Percentiles rank a stretch among this genome's conserved stretches.
Evolutionary conservation across 163 green algal species (phyloP).

Genomic region (Scenedesmus sp.): DNA sequence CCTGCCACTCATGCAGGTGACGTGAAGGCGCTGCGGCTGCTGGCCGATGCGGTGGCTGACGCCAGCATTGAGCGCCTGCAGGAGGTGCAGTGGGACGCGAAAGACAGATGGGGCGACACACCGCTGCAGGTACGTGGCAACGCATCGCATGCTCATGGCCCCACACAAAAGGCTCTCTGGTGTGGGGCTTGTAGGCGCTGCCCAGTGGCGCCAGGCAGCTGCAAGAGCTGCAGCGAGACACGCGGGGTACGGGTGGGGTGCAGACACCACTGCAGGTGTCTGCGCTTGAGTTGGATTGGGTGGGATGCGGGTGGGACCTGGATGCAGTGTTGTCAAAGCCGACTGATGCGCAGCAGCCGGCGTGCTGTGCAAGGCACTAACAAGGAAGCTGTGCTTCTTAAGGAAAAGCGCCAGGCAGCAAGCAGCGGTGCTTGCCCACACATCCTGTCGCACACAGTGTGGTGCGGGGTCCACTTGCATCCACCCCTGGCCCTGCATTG

Average conservation of each 20-base stretch:
- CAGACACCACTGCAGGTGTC: not conserved
- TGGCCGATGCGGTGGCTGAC: slow-evolving; percentile 36
- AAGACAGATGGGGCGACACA: slow-evolving; percentile 47
- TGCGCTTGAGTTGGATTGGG: too few species aligned
- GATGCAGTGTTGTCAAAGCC: too few species aligned
- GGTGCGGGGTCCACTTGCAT: not conserved
- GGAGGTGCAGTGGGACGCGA: slow-evolving; percentile 39
- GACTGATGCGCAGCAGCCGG: too few species aligned
- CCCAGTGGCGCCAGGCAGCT: not conserved
- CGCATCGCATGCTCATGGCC: too few species aligned
- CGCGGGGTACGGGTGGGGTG: not conserved
- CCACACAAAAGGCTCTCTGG: not conserved
- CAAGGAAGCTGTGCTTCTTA: too few species aligned
- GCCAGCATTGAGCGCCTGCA: slow-evolving; percentile 33
- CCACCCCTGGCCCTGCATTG: not conserved
- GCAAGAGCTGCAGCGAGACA: not conserved
- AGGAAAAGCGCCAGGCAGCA: too few species aligned
- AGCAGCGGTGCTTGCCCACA: too few species aligned
- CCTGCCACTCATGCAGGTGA: too few species aligned
- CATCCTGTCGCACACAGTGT: not conserved
- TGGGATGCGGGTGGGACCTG: too few species aligned
- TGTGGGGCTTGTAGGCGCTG: not conserved
- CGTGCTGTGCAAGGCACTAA: too few species aligned
- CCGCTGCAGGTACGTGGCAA: slow-evolving; percentile 37
- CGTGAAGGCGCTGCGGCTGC: slow-evolving; percentile 23